Evolutionary conservation across 164 flowering plant genomes (phyloP).

Genomic region (Platanus orientalis): DNA sequence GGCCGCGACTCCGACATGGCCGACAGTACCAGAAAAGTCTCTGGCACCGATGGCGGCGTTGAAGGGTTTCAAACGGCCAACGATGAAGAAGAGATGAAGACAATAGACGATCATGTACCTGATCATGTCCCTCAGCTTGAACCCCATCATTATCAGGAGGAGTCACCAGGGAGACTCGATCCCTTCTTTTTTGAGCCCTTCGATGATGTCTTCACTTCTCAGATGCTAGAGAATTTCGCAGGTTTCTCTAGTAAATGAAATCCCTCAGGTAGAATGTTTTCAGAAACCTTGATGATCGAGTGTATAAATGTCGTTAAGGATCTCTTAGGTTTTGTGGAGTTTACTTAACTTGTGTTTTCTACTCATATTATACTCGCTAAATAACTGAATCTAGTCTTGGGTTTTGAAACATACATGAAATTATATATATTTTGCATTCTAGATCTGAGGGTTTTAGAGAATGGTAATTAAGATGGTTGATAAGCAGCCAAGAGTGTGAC

Average conservation of each 20-base stretch:
- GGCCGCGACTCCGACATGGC: constrained; percentile 49
- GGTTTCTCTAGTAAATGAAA: constrained; percentile 20
- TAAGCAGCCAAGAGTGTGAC: no score
- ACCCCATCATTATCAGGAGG: background rate
- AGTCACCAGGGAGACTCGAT: constrained; percentile 11
- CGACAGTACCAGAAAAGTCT: background rate
- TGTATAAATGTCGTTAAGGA: constrained; percentile 1
- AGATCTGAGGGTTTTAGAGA: no score
- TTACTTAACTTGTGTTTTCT: no score
- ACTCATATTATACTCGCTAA: no score
- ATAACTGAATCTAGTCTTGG: no score
- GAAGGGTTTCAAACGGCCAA: constrained; percentile 1
- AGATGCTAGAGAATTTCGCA: constrained; percentile 28
- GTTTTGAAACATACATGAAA: no score
- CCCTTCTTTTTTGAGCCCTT: constrained; percentile 15
- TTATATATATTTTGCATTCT: no score
- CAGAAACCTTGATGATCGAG: constrained; percentile 14
- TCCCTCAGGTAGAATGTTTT: constrained; percentile 19
- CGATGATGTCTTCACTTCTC: constrained; percentile 30
- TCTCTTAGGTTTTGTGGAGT: no score
- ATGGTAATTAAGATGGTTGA: no score
- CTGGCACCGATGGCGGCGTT: background rate
- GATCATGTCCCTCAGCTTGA: no score
- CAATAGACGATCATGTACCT: no score
- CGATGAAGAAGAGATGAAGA: background rate